Conservation (phyloP, 148 eudicot genomes). For the Simmondsia chinensis region DNA sequence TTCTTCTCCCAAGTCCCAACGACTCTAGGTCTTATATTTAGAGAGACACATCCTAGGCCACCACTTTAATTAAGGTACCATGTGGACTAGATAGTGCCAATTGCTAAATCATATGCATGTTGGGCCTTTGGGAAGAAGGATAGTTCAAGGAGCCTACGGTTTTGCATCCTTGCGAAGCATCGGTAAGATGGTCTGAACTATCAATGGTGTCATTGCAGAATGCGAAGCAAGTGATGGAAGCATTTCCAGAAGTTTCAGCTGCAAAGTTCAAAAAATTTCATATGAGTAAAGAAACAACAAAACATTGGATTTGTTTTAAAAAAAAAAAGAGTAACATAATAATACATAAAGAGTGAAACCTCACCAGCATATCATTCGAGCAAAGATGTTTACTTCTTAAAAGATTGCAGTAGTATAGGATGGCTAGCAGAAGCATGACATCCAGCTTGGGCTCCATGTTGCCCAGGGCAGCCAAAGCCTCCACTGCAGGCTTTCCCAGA, state of each 20-base stretch:
- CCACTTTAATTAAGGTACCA: no score
- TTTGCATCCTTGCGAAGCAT: constrained; percentile 82
- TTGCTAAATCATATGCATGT: no score
- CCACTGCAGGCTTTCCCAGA: constrained; percentile 42
- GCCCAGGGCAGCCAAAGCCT: constrained; percentile 53
- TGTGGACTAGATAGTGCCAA: no score
- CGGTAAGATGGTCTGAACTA: constrained; percentile 72
- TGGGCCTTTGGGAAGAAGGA: no score
- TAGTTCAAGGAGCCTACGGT: constrained; percentile 37
- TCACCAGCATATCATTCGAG: constrained; percentile 44
- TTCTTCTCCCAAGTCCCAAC: no score
- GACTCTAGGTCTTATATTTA: no score
- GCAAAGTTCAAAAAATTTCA: constrained; percentile 17
- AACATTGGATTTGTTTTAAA: background rate
- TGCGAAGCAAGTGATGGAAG: constrained; percentile 85
- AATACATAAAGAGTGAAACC: constrained; percentile 14
- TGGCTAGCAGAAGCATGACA: constrained; percentile 55
- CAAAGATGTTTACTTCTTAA: constrained; percentile 23
- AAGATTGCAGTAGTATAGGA: constrained; percentile 56
- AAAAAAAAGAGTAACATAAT: background rate
- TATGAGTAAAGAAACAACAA: constrained; percentile 1
- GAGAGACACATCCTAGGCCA: no score
- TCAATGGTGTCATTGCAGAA: constrained; percentile 66
- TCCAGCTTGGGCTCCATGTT: constrained; percentile 65
- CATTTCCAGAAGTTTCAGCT: constrained; percentile 68